Base-by-base conservation (phyloP, 441 rosid genomes). In the Gossypium aridum region DNA sequence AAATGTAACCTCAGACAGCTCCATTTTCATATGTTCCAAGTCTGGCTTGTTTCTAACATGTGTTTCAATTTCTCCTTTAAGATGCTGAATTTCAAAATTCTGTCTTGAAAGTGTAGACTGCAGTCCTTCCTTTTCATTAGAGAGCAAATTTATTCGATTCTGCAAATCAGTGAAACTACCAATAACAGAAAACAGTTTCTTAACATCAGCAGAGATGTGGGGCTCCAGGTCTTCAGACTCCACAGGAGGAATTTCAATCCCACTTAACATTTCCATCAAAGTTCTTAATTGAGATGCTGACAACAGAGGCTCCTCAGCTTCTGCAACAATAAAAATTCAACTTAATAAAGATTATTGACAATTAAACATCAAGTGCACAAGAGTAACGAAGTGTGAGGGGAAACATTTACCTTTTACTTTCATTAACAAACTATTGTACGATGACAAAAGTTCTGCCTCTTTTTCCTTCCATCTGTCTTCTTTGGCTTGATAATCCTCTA, bases 231-330 rank as follows among this genome's bases (percentile, higher is more conserved):
- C 88, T 77, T 77, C 82, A 51, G 80, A 57, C 67, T 82, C 86
- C 28, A 78, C 37, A 23, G 14, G 37, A 60, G 64, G 64, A 83
- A 85, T 74, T 67, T 90, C 89, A 60, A 86, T 73, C 76, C 47
- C 80, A 76, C 77, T 77, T 55, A 90, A 79, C 85, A 90, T 95
- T 39, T 90, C 90, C 63, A 86, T 67, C 72, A 95, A 89, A 56
- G 77, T 78, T 77, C 80, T 89, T 76, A 83, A 56, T 62, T 92
- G 86, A 25, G 87, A 80, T 39, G 87, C 79, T 49, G 94, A 86
- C 77, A 90, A 75, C 70, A 81, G 77, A 70, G 76, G 76, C 22
- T 79, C 85, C 83, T 85, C 92, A 68, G 81, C 80, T 72, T 88
- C 98, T 90, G 86, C 73, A 75, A 78, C 22, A 70, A 78, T 13